Evolutionary conservation across 2,329 filamentous ascomycete species (phyloP), one percentile per base, ranked within the genome.

Genomic region (Exophiala mesophila): DNA sequence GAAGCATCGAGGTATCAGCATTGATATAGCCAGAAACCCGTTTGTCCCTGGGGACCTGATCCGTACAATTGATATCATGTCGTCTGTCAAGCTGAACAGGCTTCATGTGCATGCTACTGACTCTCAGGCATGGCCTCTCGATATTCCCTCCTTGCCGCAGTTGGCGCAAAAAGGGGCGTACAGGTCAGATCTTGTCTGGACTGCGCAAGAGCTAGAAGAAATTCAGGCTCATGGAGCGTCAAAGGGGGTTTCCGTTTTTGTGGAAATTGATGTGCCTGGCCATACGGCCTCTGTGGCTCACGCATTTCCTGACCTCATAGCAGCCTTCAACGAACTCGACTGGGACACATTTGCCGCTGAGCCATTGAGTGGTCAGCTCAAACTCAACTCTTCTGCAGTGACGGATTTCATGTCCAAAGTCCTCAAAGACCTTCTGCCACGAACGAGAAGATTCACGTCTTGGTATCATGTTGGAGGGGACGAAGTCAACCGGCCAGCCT

Each of bases 401-500:
- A 74, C 82, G 55, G 65, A 73, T 1, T 94, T 94, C 62, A 63
- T 94, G 8, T 76, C 83, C 43, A 82, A 64, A 26, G 65, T 94
- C 10, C 83, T 88, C 55, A 72, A 73, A n/a, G 88, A 94, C 58
- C 59, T 94, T 17, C 68, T 94, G 39, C 87, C 88, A 10, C 74
- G 86, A 19, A 63, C 88, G 8, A 66, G 70, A 6, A 79, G 82
- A 0, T 87, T 86, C 62, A 73, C 82, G 2, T 68, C 78, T 5
- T 78, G 90, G 66, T 94, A 90, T 70, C 88, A 94, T 66, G 85
- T 85, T 1, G 88, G 88, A 32, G 88, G 88, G 41, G 88, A 94
- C 57, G 88, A 94, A 68, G 79, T 94, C 48, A 90, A 92, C 63
- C 72, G 72, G 48, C 82, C 89, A 56, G 77, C 82, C 39, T 89